A percentile compares a stretch with the other conserved stretches of the same genome.
These are phyloP conservation scores for Pleurotus ostreatus DNA, from an alignment of 768 basidiomycete species.

Conservation along the genomic window DNA sequence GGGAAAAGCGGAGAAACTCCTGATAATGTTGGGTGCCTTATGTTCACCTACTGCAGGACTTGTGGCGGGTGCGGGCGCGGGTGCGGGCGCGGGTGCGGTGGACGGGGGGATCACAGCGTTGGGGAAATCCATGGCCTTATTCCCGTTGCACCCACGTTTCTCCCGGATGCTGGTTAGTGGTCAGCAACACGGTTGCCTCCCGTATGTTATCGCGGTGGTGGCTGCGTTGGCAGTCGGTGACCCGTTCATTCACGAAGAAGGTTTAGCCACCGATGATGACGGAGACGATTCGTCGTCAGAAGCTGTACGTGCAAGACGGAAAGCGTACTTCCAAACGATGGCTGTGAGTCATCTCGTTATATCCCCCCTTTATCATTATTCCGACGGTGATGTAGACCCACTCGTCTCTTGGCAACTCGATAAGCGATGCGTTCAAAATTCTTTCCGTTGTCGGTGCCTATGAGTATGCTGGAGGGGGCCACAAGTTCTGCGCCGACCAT, in stretches of 20 bases:
- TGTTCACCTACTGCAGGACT: conserved; percentile 24
- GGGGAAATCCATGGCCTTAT: conserved; percentile 89
- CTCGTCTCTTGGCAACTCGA: conserved; percentile 70
- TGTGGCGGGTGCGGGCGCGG: conserved; percentile 2
- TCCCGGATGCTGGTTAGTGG: conserved; percentile 95
- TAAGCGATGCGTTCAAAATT: conserved; percentile 83
- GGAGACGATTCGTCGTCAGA: conserved; percentile 50
- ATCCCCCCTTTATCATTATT: background rate
- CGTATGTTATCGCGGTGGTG: conserved; percentile 89
- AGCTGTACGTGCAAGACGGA: conserved; percentile 53
- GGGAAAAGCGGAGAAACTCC: conserved; percentile 74
- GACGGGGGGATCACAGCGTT: conserved; percentile 77
- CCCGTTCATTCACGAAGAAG: conserved; percentile 88
- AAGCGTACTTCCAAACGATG: conserved; percentile 80
- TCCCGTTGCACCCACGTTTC: conserved; percentile 91
- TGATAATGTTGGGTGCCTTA: conserved; percentile 83
- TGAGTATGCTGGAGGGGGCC: conserved; percentile 82
- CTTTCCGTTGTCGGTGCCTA: conserved; percentile 96
- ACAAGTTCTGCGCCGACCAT: conserved; percentile 80
- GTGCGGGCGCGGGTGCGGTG: conserved; percentile 12
- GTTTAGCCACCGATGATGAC: conserved; percentile 40
- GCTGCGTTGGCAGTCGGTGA: conserved; percentile 92
- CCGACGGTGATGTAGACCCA: conserved; percentile 50
- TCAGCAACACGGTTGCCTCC: conserved; percentile 77
- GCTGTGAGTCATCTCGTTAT: conserved; percentile 42